Evolutionary conservation across 148 eudicot species (phyloP).

Genomic region (Arbutus unedo): DNA sequence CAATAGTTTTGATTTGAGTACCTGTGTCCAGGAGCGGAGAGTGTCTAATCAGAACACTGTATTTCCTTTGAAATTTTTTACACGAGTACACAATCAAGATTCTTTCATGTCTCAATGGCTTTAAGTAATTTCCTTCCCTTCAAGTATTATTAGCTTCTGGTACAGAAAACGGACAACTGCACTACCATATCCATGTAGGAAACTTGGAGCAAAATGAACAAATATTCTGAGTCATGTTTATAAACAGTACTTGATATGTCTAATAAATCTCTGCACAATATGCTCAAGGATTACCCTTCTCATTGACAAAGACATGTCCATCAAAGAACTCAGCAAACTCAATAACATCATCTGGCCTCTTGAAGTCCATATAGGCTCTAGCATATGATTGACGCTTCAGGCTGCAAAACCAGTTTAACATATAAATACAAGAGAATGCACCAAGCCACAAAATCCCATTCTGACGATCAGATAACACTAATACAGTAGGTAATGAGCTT

Average conservation of each 20-base stretch:
- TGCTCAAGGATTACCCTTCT: slow-evolving; percentile 47
- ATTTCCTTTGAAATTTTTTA: background rate
- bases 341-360: slow-evolving; percentile 51
- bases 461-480: background rate
- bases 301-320: slow-evolving; percentile 70
- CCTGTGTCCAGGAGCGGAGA: slow-evolving; percentile 27
- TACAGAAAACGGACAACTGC: background rate
- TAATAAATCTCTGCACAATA: background rate
- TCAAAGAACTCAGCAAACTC: slow-evolving; percentile 70
- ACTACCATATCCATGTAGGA: slow-evolving; percentile 2
- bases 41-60: slow-evolving; percentile 1
- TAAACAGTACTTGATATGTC: background rate
- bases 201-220: background rate
- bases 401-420: slow-evolving; percentile 32
- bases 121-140: background rate
- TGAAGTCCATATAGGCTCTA: slow-evolving; percentile 63
- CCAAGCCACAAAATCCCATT: background rate
- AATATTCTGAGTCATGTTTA: background rate
- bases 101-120: background rate
- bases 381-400: slow-evolving; percentile 44
- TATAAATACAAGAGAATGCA: background rate
- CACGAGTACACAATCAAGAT: background rate
- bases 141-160: background rate
- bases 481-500: background rate
- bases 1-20: slow-evolving; percentile 49